Base-by-base conservation (phyloP, 768 basidiomycete species). In the Sporobolomyces pararoseus region DNA sequence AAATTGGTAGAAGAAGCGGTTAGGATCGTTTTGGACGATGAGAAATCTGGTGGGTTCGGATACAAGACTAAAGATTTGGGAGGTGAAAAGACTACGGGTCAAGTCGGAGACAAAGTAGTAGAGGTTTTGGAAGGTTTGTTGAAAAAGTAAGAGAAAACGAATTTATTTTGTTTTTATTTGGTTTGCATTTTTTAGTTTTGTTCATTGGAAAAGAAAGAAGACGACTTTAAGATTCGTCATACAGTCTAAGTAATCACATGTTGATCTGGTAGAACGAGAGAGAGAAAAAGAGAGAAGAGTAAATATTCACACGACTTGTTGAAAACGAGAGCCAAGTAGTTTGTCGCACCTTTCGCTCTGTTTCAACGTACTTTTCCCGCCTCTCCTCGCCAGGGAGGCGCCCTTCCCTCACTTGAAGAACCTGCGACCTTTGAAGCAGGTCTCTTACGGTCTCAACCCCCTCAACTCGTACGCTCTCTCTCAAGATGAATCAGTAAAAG, bases 1-100 rank as follows among this genome's bases (percentile, higher is more conserved):
- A 84, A 84, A 65, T 86, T 89, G 27, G 87, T 99, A 67, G 96
- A 99, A 80, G 80, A 82, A 60, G 92, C 96, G n/a, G 95, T 99
- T 13, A 83, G 88, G 68, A 91, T 87, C 79, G 91, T 90, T 31
- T 82, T 99, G 17, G 95, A 99, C 78, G 81, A 82, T 14, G 81
- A 83, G 60, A 83, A 83, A 12, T 68, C 80, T 13, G 93, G 92
- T 6, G 93, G 93, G 13, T 81, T 83, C 73, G 93, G 89, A 19
- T 80, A 88, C 66, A 84, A 91, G 75, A 94, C 94, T 4, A 86
- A 85, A 37, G 96, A 99, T 80, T 82, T 99, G 51, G 89, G 91
- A 59, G 96, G 96, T 27, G 83, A 83, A 19, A 84, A 84, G 57
- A 82, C 82, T 37, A 97, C 96, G 25, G 82, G 79, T 49, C 88